Percentiles rank a stretch among this genome's conserved stretches.
phyloP scores from a whole-genome alignment of 371 early-diverging fungal genomes.

The Circinella minor region DNA sequence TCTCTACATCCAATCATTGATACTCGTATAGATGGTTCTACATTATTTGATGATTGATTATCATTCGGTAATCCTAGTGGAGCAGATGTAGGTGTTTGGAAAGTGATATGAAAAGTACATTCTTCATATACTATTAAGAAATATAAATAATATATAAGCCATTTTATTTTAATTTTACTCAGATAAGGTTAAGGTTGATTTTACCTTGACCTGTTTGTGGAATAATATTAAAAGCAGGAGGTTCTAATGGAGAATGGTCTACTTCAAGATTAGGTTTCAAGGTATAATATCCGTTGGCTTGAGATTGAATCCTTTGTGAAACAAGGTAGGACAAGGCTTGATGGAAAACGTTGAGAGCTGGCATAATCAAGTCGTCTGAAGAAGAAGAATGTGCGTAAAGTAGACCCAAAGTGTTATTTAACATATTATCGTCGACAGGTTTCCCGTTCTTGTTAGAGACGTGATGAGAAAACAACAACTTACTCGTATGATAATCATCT shows the following conservation, averaged over 20 bases:
- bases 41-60: not conserved
- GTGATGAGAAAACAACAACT: not conserved
- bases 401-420: slow-evolving; percentile 16
- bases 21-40: slow-evolving; percentile 24
- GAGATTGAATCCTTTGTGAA: slow-evolving; percentile 26
- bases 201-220: slow-evolving; percentile 41
- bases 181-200: too few relatives aligned
- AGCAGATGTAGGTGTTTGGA: slow-evolving; percentile 5
- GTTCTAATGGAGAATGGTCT: slow-evolving; percentile 29
- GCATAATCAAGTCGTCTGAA: not conserved
- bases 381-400: slow-evolving; percentile 15
- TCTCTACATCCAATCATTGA: slow-evolving; percentile 13
- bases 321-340: slow-evolving; percentile 32
- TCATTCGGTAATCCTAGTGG: not conserved
- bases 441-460: not conserved
- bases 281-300: slow-evolving; percentile 24
- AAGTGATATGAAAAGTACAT: slow-evolving; percentile 12
- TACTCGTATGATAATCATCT: slow-evolving; percentile 29
- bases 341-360: slow-evolving; percentile 37
- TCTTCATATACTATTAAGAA: slow-evolving; percentile 15
- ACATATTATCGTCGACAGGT: not conserved
- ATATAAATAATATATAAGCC: not conserved
- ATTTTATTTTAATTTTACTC: not conserved
- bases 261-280: slow-evolving; percentile 29
- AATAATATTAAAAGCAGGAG: slow-evolving; percentile 36